phyloP scores from a whole-genome alignment of 1,139 yeast genomes.

The Torulaspora globosa region DNA sequence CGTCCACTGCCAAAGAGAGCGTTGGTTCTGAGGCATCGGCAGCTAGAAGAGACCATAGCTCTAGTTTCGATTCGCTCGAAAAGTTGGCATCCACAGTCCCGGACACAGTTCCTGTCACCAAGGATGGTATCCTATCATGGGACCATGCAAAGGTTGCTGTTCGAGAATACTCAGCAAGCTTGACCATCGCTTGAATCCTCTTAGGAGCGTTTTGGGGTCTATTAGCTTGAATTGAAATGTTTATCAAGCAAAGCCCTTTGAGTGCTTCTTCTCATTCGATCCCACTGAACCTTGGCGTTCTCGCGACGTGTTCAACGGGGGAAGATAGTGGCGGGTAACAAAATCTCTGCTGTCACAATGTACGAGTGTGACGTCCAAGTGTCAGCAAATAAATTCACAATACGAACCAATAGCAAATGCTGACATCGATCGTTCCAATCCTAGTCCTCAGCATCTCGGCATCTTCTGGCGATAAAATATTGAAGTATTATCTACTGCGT shows the following conservation, averaged over 20 bases:
- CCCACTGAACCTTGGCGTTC: constrained; percentile 5
- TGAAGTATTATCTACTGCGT: background rate
- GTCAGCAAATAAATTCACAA: background rate
- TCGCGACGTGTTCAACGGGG: constrained; percentile 2
- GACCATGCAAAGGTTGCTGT: constrained; percentile 98
- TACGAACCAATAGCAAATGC: too few relatives aligned
- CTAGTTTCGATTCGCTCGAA: constrained; percentile 70
- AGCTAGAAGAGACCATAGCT: constrained; percentile 68
- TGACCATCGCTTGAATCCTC: constrained; percentile 53
- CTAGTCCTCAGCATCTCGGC: too few relatives aligned
- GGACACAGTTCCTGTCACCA: constrained; percentile 90
- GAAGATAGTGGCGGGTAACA: constrained; percentile 5
- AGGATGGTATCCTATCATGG: constrained; percentile 61
- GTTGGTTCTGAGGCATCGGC: constrained; percentile 46
- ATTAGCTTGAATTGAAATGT: background rate
- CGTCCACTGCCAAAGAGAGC: constrained; percentile 52
- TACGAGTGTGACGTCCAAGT: background rate
- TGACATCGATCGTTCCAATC: too few relatives aligned
- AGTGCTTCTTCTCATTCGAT: constrained; percentile 5
- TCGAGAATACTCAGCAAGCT: constrained; percentile 74
- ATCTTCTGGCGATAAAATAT: too few relatives aligned
- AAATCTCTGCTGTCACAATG: background rate
- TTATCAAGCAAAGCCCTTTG: background rate
- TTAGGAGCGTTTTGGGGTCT: constrained; percentile 4
- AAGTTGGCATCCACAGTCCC: constrained; percentile 91